These are phyloP conservation scores for Effrenium voratum DNA, from an alignment of 73 alveolate genomes.

Conservation along the genomic window DNA sequence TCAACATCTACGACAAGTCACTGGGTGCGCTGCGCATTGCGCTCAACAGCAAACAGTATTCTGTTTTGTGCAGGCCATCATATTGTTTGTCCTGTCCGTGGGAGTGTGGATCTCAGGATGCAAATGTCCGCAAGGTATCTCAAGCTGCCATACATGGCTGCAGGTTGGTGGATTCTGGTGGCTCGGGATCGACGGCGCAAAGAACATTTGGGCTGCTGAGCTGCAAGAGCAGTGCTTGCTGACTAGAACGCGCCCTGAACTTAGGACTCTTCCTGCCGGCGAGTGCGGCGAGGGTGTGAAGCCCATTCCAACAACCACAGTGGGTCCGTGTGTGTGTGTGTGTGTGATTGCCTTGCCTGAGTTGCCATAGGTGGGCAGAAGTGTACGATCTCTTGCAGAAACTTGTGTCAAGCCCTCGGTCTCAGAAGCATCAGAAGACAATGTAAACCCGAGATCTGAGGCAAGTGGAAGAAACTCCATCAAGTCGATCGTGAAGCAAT, in stretches of 20 bases:
- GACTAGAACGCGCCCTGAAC: not conserved
- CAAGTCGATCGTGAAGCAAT: too few species aligned
- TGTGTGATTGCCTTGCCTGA: too few species aligned
- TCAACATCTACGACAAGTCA: not conserved
- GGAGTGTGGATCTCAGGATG: not conserved
- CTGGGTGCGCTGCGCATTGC: not conserved
- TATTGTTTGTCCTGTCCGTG: not conserved
- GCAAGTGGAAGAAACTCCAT: too few species aligned
- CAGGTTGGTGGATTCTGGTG: conserved; percentile 19
- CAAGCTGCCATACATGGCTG: not conserved
- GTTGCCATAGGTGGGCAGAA: too few species aligned
- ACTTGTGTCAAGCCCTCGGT: too few species aligned
- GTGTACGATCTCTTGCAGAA: too few species aligned
- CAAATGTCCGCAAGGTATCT: not conserved
- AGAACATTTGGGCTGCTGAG: not conserved
- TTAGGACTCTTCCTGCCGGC: not conserved
- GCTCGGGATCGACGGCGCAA: not conserved
- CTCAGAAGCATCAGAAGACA: too few species aligned
- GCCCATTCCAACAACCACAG: too few species aligned
- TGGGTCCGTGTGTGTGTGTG: too few species aligned
- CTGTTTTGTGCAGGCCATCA: not conserved
- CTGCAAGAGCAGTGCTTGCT: too few species aligned
- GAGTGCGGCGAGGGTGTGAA: not conserved
- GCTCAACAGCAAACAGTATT: not conserved
- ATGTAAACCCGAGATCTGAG: too few species aligned